Evolutionary conservation across 805 yeast species (phyloP), one percentile per base, ranked within the genome.

Genomic region (Spathaspora girioi): DNA sequence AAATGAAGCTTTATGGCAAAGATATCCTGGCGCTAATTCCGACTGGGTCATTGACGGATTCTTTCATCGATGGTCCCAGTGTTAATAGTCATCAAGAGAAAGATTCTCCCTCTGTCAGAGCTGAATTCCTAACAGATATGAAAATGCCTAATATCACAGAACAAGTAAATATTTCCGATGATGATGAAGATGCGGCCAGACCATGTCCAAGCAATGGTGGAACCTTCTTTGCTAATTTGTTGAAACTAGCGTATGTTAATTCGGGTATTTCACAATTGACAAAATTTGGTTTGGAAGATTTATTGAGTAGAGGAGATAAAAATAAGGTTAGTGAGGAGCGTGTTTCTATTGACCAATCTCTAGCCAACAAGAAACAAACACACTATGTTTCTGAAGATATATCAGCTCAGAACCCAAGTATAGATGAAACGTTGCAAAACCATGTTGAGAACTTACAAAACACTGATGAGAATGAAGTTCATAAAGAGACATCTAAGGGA

Each of bases 211-310:
- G 60, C 47, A 55, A 56, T 18, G 62, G 66, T 9, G 65, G 59
- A 44, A 61, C 60, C 44, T 63, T 64, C 43, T 59, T 71, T 20
- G 50, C 69, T 27, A 61, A 63, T 53, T 54, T 68, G 45, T 51
- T 73, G 5, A 60, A 73, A 17, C 60, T 73, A 1, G 63, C 72
- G 0, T 64, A 62, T 43, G 59, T 70, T 5, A 63, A 57, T 49
- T 56, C 71, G 0, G 75, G 71, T 1, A 47, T 58, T 17, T 20
- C 45, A 32, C 54, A 44, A 18, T 15, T 49, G 17, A 40, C 26
- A 35, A 45, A 43, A 35, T 23, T 44, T 29, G 19, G 45, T 27
- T 14, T 45, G 31, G 52, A 44, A 17, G 54, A 46, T 9, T 18
- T 44, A 8, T 29, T 50, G 10, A 43, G 43, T 14, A 14, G 40